phyloP scores from a whole-genome alignment of 2,329 filamentous ascomycete genomes.

The Chrysoporthe austroafricana region DNA sequence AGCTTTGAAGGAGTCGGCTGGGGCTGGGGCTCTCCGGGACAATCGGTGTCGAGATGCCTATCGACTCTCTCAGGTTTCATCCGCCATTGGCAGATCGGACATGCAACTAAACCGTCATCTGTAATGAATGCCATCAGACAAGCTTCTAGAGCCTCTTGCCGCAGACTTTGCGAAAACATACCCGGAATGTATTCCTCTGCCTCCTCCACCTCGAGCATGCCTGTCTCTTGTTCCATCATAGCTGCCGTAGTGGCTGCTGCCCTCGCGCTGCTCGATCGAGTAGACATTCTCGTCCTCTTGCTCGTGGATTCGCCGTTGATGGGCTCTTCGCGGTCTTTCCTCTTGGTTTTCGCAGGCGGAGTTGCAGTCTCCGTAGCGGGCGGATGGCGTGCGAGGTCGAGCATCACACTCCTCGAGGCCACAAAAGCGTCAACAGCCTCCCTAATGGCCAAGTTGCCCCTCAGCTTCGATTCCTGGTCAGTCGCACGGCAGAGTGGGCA shows the following conservation, averaged over 20 bases:
- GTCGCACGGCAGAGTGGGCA: conserved; percentile 81
- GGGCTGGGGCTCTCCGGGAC: conserved; percentile 43
- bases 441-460: conserved; percentile 82
- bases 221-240: conserved; percentile 39
- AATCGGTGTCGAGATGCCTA: conserved; percentile 75
- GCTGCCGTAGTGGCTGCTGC: conserved; percentile 43
- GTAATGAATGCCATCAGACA: conserved; percentile 20
- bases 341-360: conserved; percentile 49
- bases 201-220: conserved; percentile 40
- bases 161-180: conserved; percentile 23
- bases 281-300: conserved; percentile 59
- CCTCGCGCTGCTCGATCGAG: conserved; percentile 50
- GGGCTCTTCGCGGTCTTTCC: conserved; percentile 48
- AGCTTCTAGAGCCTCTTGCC: not conserved
- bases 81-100: conserved; percentile 76
- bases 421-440: conserved; percentile 83
- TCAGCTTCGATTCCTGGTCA: conserved; percentile 83
- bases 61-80: conserved; percentile 84
- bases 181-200: conserved; percentile 39
- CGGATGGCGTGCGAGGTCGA: conserved; percentile 66
- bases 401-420: conserved; percentile 61
- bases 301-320: conserved; percentile 38
- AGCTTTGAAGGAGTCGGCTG: conserved; percentile 35
- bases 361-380: conserved; percentile 32
- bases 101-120: conserved; percentile 79